Conservation (phyloP, 441 rosid genomes). For the Mallotus japonicus region DNA sequence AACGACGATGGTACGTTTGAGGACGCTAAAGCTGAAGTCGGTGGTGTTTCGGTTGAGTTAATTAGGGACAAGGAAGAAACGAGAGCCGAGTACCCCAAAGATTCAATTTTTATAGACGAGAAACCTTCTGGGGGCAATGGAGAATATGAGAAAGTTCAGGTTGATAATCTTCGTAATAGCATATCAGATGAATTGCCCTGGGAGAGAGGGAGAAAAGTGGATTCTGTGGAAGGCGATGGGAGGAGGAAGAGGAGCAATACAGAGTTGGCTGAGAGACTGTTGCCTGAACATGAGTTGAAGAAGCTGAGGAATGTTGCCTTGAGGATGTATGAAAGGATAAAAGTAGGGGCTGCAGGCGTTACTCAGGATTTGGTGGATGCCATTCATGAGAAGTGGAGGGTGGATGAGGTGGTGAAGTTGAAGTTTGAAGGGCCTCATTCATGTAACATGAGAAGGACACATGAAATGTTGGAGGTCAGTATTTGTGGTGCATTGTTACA, state of each 20-base stretch:
- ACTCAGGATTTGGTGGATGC: conserved; percentile 64
- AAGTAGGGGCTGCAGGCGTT: conserved; percentile 75
- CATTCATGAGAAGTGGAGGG: conserved; percentile 73
- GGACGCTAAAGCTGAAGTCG: conserved; percentile 18
- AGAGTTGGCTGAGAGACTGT: conserved; percentile 48
- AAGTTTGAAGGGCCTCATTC: conserved; percentile 71
- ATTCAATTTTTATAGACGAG: conserved; percentile 9
- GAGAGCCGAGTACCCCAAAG: conserved; percentile 4
- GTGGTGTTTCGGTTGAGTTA: conserved; percentile 10
- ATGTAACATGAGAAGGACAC: conserved; percentile 78
- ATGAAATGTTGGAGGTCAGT: conserved; percentile 78
- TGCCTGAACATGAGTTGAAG: conserved; percentile 73
- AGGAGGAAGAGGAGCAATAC: conserved; percentile 48
- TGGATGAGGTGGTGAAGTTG: conserved; percentile 81
- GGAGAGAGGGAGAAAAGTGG: conserved; percentile 27
- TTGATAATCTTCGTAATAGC: conserved; percentile 10
- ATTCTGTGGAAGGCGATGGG: conserved; percentile 26
- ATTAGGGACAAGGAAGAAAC: conserved; percentile 15
- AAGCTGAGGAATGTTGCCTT: conserved; percentile 73
- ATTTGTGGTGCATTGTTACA: conserved; percentile 15
- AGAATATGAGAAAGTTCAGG: conserved; percentile 15
- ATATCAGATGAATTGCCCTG: conserved; percentile 39
- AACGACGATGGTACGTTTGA: conserved; percentile 6
- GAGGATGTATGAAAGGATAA: conserved; percentile 80
- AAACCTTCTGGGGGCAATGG: not conserved